Conservation (phyloP, 2,329 filamentous ascomycete genomes). For the Colletotrichum echinochloae region DNA sequence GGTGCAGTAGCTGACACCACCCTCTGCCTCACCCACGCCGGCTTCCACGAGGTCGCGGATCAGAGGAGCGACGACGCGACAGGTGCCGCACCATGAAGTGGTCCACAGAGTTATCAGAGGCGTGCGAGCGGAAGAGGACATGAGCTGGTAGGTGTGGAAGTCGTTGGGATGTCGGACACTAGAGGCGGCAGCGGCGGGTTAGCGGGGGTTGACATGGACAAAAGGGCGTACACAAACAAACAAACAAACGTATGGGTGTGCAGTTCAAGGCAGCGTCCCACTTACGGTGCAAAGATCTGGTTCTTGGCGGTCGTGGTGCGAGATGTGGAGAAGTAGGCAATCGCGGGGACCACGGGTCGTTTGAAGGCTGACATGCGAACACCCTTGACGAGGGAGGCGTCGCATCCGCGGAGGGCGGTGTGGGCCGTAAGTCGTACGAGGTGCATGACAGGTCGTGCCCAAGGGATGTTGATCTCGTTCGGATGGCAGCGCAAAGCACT, state of each 20-base stretch:
- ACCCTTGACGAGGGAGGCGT: constrained; percentile 16
- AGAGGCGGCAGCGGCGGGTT: constrained; percentile 6
- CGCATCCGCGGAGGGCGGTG: constrained; percentile 30
- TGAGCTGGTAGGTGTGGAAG: constrained; percentile 66
- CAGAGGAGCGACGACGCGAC: constrained; percentile 62
- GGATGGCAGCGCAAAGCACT: not conserved
- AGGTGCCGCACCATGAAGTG: constrained; percentile 68
- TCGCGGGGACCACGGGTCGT: constrained; percentile 12
- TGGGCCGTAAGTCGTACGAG: constrained; percentile 29
- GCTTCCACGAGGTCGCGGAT: constrained; percentile 61
- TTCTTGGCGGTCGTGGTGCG: constrained; percentile 46
- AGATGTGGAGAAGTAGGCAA: constrained; percentile 35
- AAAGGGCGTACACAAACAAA: not conserved
- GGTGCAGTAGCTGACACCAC: constrained; percentile 65
- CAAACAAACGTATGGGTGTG: not conserved
- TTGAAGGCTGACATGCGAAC: constrained; percentile 10
- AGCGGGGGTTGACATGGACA: not conserved
- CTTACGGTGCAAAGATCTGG: constrained; percentile 53
- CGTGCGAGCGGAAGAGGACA: constrained; percentile 64
- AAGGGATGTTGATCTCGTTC: constrained; percentile 13
- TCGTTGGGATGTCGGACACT: constrained; percentile 68
- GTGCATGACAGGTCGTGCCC: constrained; percentile 10
- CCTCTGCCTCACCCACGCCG: constrained; percentile 66
- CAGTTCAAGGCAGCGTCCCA: constrained; percentile 13
- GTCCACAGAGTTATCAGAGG: constrained; percentile 73